phyloP scores from a whole-genome alignment of 1,139 yeast genomes.

The Diutina scorzettiae region DNA sequence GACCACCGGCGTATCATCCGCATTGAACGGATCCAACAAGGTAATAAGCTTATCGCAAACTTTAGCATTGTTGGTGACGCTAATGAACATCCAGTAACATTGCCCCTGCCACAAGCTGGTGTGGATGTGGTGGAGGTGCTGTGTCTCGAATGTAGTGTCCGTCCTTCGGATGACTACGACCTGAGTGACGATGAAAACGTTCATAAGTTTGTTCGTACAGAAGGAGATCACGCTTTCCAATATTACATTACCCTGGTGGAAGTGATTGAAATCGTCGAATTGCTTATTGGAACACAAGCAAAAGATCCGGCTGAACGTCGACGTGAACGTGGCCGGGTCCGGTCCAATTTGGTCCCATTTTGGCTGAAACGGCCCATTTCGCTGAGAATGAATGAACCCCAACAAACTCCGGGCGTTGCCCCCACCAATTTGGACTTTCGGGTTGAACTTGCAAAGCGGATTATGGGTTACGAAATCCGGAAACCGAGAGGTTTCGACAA shows the following conservation, averaged over 20 bases:
- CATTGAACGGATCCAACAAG: slow-evolving; percentile 41
- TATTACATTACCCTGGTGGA: slow-evolving; percentile 56
- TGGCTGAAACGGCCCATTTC: slow-evolving; percentile 53
- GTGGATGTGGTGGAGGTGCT: slow-evolving; percentile 48
- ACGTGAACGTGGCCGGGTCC: slow-evolving; percentile 49
- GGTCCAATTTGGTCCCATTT: slow-evolving; percentile 56
- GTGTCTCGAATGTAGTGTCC: slow-evolving; percentile 22
- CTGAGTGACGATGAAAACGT: slow-evolving; percentile 7
- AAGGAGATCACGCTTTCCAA: slow-evolving; percentile 13
- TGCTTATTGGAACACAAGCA: slow-evolving; percentile 37
- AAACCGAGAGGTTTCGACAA: slow-evolving; percentile 60
- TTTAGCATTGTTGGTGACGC: slow-evolving; percentile 45
- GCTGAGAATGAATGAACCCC: slow-evolving; percentile 22
- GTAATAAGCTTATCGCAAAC: slow-evolving; percentile 31
- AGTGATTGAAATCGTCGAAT: slow-evolving; percentile 51
- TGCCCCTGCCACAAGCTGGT: slow-evolving; percentile 22
- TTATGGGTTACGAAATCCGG: slow-evolving; percentile 51
- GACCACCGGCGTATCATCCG: slow-evolving; percentile 48
- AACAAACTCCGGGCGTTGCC: slow-evolving; percentile 8
- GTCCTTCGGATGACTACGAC: slow-evolving; percentile 22
- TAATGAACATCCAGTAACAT: slow-evolving; percentile 29
- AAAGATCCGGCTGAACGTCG: slow-evolving; percentile 37
- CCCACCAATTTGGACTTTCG: slow-evolving; percentile 31
- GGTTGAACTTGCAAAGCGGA: slow-evolving; percentile 47
- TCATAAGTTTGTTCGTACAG: slow-evolving; percentile 6